phyloP scores from a whole-genome alignment of 768 basidiomycete genomes.

The Boletus vermiculosoides region DNA sequence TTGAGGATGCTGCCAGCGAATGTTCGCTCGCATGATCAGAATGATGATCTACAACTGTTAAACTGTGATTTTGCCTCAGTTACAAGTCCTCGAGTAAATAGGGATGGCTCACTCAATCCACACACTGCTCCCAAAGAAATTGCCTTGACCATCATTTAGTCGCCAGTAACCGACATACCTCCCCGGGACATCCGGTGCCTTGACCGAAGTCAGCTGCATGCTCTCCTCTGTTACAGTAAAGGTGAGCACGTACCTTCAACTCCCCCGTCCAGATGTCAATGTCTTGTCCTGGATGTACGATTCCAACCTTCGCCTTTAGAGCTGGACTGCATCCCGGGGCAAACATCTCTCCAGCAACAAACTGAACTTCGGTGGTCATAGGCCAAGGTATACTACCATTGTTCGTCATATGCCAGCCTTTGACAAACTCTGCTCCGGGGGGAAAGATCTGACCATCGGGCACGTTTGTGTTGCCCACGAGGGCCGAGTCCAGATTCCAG shows the following conservation, averaged over 20 bases:
- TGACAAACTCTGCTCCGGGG: slow-evolving; percentile 82
- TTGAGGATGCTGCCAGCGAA: slow-evolving; percentile 65
- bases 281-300: slow-evolving; percentile 53
- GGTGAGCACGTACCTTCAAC: slow-evolving; percentile 54
- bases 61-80: slow-evolving; percentile 38
- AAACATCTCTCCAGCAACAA: slow-evolving; percentile 68
- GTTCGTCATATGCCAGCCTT: slow-evolving; percentile 77
- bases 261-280: slow-evolving; percentile 71
- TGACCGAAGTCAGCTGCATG: slow-evolving; percentile 1
- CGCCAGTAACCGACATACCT: slow-evolving; percentile 79
- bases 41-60: slow-evolving; percentile 61
- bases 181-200: slow-evolving; percentile 75
- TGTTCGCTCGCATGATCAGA: slow-evolving; percentile 37
- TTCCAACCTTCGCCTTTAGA: slow-evolving; percentile 49
- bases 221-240: not conserved
- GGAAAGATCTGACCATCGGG: slow-evolving; percentile 75
- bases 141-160: slow-evolving; percentile 55
- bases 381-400: slow-evolving; percentile 66
- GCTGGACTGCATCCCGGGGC: slow-evolving; percentile 34
- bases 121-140: slow-evolving; percentile 63
- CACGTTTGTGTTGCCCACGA: slow-evolving; percentile 68
- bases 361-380: slow-evolving; percentile 61
- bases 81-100: not conserved
- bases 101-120: slow-evolving; percentile 72
- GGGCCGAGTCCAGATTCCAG: slow-evolving; percentile 46